Percentiles rank a stretch among this genome's conserved stretches.
These are phyloP conservation scores for Exophiala mesophila DNA, from an alignment of 2,329 filamentous ascomycete species.

Conservation along the genomic window DNA sequence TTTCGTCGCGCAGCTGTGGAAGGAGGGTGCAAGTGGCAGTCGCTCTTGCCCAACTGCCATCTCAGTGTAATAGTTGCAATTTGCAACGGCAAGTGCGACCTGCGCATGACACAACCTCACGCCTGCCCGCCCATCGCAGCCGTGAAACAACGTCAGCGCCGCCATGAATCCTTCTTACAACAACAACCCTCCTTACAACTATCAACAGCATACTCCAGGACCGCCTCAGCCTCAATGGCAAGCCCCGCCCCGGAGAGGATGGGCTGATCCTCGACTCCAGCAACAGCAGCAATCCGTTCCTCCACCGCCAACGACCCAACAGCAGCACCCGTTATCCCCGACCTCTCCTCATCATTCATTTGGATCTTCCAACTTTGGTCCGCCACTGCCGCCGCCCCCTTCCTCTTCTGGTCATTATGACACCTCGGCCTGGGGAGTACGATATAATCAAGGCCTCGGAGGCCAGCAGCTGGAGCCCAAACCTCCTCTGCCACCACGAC, in stretches of 20 bases:
- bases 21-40: too few relatives aligned
- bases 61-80: too few relatives aligned
- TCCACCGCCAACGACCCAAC: not conserved
- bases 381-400: slow-evolving; percentile 19
- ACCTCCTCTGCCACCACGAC: slow-evolving; percentile 26
- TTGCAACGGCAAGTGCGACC: too few relatives aligned
- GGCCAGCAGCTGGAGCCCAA: slow-evolving; percentile 10
- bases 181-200: slow-evolving; percentile 18
- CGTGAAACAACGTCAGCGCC: not conserved
- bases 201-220: slow-evolving; percentile 23
- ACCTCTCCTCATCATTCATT: slow-evolving; percentile 7
- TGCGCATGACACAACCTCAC: too few relatives aligned
- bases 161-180: slow-evolving; percentile 7
- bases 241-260: slow-evolving; percentile 24
- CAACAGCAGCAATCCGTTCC: not conserved
- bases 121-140: too few relatives aligned
- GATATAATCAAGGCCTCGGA: slow-evolving; percentile 29
- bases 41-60: too few relatives aligned
- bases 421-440: slow-evolving; percentile 40
- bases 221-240: slow-evolving; percentile 27
- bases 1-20: too few relatives aligned
- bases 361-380: slow-evolving; percentile 14
- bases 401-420: slow-evolving; percentile 24
- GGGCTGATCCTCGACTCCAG: slow-evolving; percentile 23
- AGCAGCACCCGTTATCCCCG: slow-evolving; percentile 17